Conservation (phyloP, 1,284 basidiomycete species). For the Naganishia sp. region DNA sequence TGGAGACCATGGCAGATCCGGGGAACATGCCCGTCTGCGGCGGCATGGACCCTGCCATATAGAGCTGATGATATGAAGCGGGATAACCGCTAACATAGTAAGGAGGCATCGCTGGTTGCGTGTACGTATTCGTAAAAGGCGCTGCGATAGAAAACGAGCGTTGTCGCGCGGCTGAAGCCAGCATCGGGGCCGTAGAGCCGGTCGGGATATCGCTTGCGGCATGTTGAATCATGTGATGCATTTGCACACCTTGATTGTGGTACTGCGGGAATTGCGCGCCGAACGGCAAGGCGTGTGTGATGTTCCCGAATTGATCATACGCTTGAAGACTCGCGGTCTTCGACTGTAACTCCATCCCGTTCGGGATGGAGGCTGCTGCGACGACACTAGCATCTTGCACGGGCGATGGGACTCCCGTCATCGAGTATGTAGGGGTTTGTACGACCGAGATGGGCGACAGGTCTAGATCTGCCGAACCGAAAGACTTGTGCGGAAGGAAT, state of each 20-base stretch:
- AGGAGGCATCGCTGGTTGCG: conserved; percentile 3
- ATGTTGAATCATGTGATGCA: conserved; percentile 2
- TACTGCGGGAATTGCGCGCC: not conserved
- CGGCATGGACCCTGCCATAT: conserved; percentile 1
- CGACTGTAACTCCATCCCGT: not conserved
- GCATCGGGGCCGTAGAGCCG: too few species aligned
- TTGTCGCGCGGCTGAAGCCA: not conserved
- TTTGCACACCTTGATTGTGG: not conserved
- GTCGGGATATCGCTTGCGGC: not conserved
- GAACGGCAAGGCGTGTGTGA: not conserved
- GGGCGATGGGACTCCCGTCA: conserved; percentile 7
- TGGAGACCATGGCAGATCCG: not conserved
- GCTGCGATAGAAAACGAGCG: conserved; percentile 13
- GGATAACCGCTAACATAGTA: conserved; percentile 8
- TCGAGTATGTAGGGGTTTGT: not conserved
- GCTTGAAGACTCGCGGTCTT: not conserved
- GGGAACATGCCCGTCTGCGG: not conserved
- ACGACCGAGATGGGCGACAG: not conserved
- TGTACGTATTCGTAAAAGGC: conserved; percentile 3
- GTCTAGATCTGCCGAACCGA: conserved; percentile 1
- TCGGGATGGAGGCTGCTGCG: not conserved
- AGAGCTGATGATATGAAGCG: not conserved
- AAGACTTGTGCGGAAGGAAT: not conserved
- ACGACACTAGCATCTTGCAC: not conserved
- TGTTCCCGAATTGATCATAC: not conserved